Base-by-base conservation (phyloP, 352 stramenopile genomes). In the Globisporangium rhizosaccharum region DNA sequence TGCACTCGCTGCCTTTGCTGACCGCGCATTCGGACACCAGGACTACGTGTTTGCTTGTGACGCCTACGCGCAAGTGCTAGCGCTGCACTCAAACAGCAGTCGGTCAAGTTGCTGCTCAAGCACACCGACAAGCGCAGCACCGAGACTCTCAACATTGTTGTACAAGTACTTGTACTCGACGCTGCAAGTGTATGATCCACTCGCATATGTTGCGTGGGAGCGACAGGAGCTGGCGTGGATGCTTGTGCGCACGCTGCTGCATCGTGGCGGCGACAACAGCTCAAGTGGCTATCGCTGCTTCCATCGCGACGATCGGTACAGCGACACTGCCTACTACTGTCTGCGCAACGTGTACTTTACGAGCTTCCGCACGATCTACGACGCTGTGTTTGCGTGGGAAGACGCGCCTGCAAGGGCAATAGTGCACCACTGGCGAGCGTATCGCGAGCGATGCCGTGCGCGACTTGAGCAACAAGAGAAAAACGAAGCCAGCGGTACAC, bases 31-130 rank as follows among this genome's bases (percentile, higher is more conserved):
- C 44, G 57, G 63, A 12, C 36, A 52, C 12, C 55, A 67, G 45
- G 67, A 82, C 18, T 76, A 61, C 37, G 56, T 78, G 4, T 76
- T 78, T 56, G 67, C 73, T 12, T 69, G 63, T 8, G 73, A 76
- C 55, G 71, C 59, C n/a, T 76, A 75, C 36, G 41, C 17, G 0
- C 52, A 71, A 12, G 12, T 39, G n/a, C 41, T 47, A 11, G 44
- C 23, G 20, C 14, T 23, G 18, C 51, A 30, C 20, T 48, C 44
- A 12, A n/a, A 10, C 4, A 10, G 25, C 10, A 18, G 11, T 47
- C n/a, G 30, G 15, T 8, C 41, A 14, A 3, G n/a, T 20, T 45
- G 25, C 28, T 10, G 28, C 7, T 20, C 12, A 14, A 48, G 36
- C 10, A 33, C 10, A 12, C 26, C 8, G 8, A 33, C 23, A n/a